Conservation (phyloP, 257 asterid genomes). For the Solanum paucissectum region DNA sequence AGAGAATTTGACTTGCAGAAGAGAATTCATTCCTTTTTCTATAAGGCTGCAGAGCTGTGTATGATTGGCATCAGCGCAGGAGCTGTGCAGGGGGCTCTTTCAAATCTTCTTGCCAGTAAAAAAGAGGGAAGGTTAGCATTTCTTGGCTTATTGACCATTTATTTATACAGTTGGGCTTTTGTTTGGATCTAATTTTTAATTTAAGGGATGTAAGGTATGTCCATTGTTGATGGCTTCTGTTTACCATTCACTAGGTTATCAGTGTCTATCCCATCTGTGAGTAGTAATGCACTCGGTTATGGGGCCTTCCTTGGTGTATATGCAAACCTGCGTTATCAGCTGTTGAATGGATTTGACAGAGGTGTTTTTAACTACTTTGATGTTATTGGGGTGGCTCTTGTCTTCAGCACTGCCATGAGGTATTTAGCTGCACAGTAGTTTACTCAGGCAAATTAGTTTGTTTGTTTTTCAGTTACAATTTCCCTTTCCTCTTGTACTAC, state of each 20-base stretch:
- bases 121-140: constrained; percentile 74
- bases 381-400: constrained; percentile 79
- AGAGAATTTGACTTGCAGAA: constrained; percentile 87
- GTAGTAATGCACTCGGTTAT: constrained; percentile 86
- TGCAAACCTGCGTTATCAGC: constrained; percentile 87
- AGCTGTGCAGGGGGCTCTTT: constrained; percentile 79
- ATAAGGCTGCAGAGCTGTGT: constrained; percentile 84
- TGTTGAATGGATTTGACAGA: constrained; percentile 81
- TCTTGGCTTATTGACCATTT: not conserved
- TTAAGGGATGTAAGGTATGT: not conserved
- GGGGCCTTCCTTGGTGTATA: constrained; percentile 96
- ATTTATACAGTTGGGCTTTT: not conserved
- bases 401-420: constrained; percentile 84
- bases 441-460: not conserved
- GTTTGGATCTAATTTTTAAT: not conserved
- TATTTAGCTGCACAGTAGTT: constrained; percentile 6
- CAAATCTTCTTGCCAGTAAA: constrained; percentile 69
- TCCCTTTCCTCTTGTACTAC: not conserved
- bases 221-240: not conserved
- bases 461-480: not conserved
- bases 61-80: constrained; percentile 95
- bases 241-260: constrained; percentile 44
- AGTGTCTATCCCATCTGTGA: constrained; percentile 72
- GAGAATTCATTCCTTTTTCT: constrained; percentile 79
- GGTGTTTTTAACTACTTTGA: constrained; percentile 61